phyloP scores from a whole-genome alignment of 1,139 yeast species.

The Suzukiozyma palmioleophila region DNA sequence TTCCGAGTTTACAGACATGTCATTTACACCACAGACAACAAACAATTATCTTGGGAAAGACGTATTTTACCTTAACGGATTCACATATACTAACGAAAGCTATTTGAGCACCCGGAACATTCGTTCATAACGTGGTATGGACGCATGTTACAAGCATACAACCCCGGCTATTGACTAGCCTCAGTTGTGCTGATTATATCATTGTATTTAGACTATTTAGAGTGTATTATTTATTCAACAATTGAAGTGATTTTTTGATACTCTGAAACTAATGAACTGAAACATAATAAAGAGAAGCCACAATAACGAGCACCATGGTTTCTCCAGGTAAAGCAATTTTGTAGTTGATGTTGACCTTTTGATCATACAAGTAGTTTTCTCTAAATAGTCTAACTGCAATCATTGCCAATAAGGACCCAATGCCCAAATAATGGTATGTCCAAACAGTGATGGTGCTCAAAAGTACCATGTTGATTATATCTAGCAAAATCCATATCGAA shows the following conservation, averaged over 20 bases:
- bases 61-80: constrained; percentile 39
- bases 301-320: constrained; percentile 6
- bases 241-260: too few species aligned
- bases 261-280: too few species aligned
- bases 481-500: background rate
- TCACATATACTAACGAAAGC: constrained; percentile 41
- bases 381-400: constrained; percentile 9
- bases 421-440: background rate
- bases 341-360: constrained; percentile 4
- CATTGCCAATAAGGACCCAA: background rate
- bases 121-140: too few species aligned
- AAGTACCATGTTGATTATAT: background rate
- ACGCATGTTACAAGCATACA: too few species aligned
- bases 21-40: constrained; percentile 36
- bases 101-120: constrained; percentile 20
- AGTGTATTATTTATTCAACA: too few species aligned
- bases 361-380: constrained; percentile 11
- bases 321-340: constrained; percentile 7
- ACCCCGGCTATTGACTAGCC: too few species aligned
- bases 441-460: background rate
- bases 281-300: too few species aligned
- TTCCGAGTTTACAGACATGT: constrained; percentile 79
- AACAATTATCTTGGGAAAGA: constrained; percentile 16
- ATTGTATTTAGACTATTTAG: too few species aligned
- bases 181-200: too few species aligned